phyloP scores from a whole-genome alignment of 345 rosid species.

The Hirschfeldia incana region DNA sequence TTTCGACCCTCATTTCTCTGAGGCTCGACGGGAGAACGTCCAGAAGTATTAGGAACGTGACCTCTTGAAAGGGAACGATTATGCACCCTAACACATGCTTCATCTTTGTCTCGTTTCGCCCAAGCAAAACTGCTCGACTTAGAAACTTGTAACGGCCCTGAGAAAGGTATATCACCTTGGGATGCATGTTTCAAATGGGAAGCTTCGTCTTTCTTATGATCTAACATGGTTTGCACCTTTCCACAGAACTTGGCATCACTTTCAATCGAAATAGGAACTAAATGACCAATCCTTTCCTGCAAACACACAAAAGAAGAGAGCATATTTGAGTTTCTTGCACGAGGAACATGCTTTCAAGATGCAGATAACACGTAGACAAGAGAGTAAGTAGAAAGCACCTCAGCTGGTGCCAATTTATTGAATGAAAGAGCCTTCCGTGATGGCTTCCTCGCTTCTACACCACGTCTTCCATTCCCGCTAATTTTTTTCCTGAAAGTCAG shows the following conservation, averaged over 20 bases:
- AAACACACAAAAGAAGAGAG: constrained; percentile 24
- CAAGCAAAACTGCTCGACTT: constrained; percentile 90
- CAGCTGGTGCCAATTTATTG: constrained; percentile 67
- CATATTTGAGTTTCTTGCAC: constrained; percentile 13
- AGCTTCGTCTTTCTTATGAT: constrained; percentile 55
- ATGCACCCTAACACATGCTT: constrained; percentile 51
- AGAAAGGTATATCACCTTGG: constrained; percentile 86
- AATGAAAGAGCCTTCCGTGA: constrained; percentile 56
- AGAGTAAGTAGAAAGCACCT: constrained; percentile 49
- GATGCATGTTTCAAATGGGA: constrained; percentile 82
- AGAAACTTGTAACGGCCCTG: constrained; percentile 86
- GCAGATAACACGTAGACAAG: constrained; percentile 3
- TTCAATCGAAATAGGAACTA: constrained; percentile 36
- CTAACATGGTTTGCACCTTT: constrained; percentile 50
- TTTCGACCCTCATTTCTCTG: constrained; percentile 44
- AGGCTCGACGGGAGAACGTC: constrained; percentile 51
- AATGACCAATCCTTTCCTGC: constrained; percentile 52
- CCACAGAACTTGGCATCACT: constrained; percentile 39
- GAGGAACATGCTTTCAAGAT: constrained; percentile 13
- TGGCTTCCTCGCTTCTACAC: constrained; percentile 68
- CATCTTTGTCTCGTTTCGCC: constrained; percentile 80
- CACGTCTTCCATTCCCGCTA: constrained; percentile 55
- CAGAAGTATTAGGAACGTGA: constrained; percentile 50
- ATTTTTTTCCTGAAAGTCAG: constrained; percentile 67
- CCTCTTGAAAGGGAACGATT: constrained; percentile 67